Base-by-base conservation (phyloP, 1,139 yeast species). In the Nadsonia commutata region DNA sequence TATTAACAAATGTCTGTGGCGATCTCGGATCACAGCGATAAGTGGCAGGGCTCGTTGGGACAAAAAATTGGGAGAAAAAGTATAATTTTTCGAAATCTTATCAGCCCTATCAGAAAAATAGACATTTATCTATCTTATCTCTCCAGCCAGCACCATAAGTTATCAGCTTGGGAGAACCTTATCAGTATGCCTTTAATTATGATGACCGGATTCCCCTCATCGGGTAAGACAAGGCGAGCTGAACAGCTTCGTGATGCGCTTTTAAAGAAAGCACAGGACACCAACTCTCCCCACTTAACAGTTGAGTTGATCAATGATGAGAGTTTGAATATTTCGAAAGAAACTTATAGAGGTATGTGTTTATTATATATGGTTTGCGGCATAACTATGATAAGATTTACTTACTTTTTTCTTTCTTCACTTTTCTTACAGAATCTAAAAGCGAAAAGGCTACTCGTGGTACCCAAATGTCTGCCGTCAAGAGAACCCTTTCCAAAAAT, bases 161-260 rank as follows among this genome's bases (percentile, higher is more conserved):
- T 9, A 21, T 17, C 22, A 37, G 9, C 5, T 5, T 40, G 33
- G 17, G 3, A 38, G 3, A 6, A 31, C 39, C 18, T 23, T 13
- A 20, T 41, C 37, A 43, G 21, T 8, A 90, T 90, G 98, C 97
- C 98, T 4, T 66, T 90, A 41, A 70, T 90, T 13, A 68, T 84
- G 39, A 68, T 90, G 44, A 78, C 94, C 0, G 98, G 98, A 2
- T 78, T 70, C 46, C 97, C 98, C 3, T 68, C 79, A 31, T 72
- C 85, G 8, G 98, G 98, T 2, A 90, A 90, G 57, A 72, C 94
- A 2, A 74, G 76, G 1, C 71, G 85, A 62, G 94, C 95, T 1
- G 57, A 64, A 23, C 67, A 71, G 51, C 67, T 90, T 31, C 65
- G 67, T 23, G 51, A 52, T 1, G 65, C 58, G 17, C 65, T 88